Evolutionary conservation across 495 filamentous ascomycete species (phyloP), one percentile per base, ranked within the genome.

Genomic region (Penicillium waksmanii): DNA sequence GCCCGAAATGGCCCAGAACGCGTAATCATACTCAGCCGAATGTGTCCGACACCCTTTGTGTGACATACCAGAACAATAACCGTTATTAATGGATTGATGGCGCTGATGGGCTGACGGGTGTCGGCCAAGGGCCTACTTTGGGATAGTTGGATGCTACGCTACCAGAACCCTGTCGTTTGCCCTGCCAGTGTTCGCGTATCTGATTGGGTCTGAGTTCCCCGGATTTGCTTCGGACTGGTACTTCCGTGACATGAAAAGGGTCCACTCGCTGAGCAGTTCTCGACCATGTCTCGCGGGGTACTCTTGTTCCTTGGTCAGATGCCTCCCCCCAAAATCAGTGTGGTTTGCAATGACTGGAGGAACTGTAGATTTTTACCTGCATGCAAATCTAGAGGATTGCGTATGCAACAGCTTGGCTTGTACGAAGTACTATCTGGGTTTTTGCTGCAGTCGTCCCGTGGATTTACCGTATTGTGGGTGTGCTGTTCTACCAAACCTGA

Each of bases 201-300:
- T 48, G 10, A 48, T 48, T 48, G 50, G 27, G 25, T 10, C 50
- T 21, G 27, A n/a, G 12, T 52, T 52, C 50, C 50, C 50, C 50
- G 50, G 50, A 52, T 52, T 52, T 52, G 19, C 50, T 52, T 34
- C 50, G 34, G 50, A 25, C 25, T 52, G 25, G 27, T 52, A 52
- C 50, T 35, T 52, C 50, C 50, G 50, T 52, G 50, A 5, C 34
- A 17, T 6, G 27, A 27, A 12, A 3, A 17, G 50, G 27, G 27
- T 35, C 31, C 46, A 27, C 19, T 48, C 8, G 1, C 46, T 48
- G 46, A 46, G 42, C 42, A 46, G 42, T 46, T 46, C 42, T 46
- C 42, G 17, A 46, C 15, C 11, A 19, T 3, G 42, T 17, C 42
- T n/a, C 10, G 42, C 42, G 42, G 42, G 42, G 42, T 46, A 19